phyloP scores from a whole-genome alignment of 176 grass and related monocot species.

The Elymus sibiricus region DNA sequence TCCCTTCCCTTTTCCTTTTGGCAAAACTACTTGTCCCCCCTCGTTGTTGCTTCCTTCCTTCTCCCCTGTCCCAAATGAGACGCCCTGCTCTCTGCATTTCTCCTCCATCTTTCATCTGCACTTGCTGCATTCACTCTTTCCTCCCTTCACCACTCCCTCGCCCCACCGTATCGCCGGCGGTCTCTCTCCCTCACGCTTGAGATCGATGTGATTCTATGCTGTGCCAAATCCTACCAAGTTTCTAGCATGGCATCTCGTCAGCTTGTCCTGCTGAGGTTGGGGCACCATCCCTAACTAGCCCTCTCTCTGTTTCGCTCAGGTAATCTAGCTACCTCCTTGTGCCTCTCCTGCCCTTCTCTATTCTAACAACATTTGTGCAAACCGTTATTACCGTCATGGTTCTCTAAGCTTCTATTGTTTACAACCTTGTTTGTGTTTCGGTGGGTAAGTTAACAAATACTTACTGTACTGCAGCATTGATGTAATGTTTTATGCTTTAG shows the following conservation, averaged over 20 bases:
- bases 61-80: too few species aligned
- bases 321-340: neutral
- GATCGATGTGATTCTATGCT: neutral
- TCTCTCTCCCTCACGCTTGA: too few species aligned
- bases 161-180: neutral
- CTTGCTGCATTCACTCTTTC: too few species aligned
- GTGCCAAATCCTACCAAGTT: neutral
- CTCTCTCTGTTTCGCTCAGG: neutral
- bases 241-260: neutral
- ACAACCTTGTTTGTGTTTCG: neutral
- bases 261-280: neutral
- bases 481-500: neutral
- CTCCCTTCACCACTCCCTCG: too few species aligned
- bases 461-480: neutral
- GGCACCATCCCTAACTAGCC: neutral
- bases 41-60: neutral
- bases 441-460: neutral
- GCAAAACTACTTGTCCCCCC: too few species aligned
- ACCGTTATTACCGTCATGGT: neutral
- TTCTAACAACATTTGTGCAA: too few species aligned
- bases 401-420: neutral
- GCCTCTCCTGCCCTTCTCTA: neutral
- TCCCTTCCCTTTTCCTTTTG: neutral
- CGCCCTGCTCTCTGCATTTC: neutral
- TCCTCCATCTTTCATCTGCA: neutral